A percentile compares a stretch with the other conserved stretches of the same genome.
Conservation (phyloP, 2,329 filamentous ascomycete species). For the Beauveria scarabaeidicola region DNA sequence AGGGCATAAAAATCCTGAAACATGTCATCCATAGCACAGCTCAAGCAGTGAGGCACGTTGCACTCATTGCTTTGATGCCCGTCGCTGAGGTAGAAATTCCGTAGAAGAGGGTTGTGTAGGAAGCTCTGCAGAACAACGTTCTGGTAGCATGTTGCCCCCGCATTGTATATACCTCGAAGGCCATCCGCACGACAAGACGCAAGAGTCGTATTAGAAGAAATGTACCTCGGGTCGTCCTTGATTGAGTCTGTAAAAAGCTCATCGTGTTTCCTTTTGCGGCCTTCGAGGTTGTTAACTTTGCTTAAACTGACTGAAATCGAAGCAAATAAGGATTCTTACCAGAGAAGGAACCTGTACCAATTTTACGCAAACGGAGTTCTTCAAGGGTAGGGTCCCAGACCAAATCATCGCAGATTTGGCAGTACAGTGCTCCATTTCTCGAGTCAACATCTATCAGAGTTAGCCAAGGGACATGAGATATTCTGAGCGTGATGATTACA, state of each 20-base stretch:
- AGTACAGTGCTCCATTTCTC: constrained; percentile 64
- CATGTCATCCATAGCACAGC: constrained; percentile 65
- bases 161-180: constrained; percentile 88
- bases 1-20: constrained; percentile 63
- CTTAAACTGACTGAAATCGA: not conserved
- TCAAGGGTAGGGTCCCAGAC: constrained; percentile 78
- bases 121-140: constrained; percentile 91
- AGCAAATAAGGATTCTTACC: constrained; percentile 36
- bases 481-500: constrained; percentile 37
- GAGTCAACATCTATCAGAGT: constrained; percentile 62
- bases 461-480: constrained; percentile 16
- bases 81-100: constrained; percentile 86
- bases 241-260: constrained; percentile 57
- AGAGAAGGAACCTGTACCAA: constrained; percentile 56
- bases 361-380: constrained; percentile 62
- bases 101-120: constrained; percentile 84
- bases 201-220: constrained; percentile 67
- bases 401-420: constrained; percentile 73
- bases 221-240: constrained; percentile 67
- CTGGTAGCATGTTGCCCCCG: constrained; percentile 98
- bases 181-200: constrained; percentile 81
- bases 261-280: constrained; percentile 68
- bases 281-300: constrained; percentile 23
- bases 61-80: constrained; percentile 78
- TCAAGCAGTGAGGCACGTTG: constrained; percentile 51